Base-by-base conservation (phyloP, 23 red algal genomes). In the Gracilaria vermiculophylla region DNA sequence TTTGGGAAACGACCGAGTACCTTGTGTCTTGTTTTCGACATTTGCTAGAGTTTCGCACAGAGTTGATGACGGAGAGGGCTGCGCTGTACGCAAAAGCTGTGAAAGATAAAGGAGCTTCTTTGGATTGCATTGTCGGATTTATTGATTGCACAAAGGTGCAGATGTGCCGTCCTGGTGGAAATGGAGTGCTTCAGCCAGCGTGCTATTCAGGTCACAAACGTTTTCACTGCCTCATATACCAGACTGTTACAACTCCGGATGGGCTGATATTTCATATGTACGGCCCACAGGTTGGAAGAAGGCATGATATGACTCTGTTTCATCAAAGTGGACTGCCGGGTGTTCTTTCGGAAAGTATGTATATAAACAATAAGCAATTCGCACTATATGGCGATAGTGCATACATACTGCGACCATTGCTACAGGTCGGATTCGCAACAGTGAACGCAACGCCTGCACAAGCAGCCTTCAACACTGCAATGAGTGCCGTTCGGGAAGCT, bases 121-220 rank as follows among this genome's bases (percentile, higher is more conserved):
- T 49, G 4, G 86, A 90, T 51, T 19, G 27, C 19, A 80, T 71
- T 31, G 73, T 90, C 11, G 86, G 86, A 3, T 90, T 80, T 48
- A 78, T 90, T 19, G 72, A 90, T 40, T 90, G 71, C 41, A 90
- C 86, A 6, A 90, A 90, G 48, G 29, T 80, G 45, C 32, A 1
- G 40, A 80, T 90, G 31, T 8, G 0, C 5, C 44, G 86, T 45
- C 86, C 73, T 19, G 86, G 86, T 11, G 86, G 69, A 6, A 31
- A 25, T 58, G 47, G 20, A 31, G 17, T 32, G 40, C 13, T 56
- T 21, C 86, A 90, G 47, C 1, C 5, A 14, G 6, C 39, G 1
- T 54, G 42, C n/a, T 73, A 72, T 32, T 72, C 81, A 20, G 81
- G 81, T 23, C 47, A 86, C n/a, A 86, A 86, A 42, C 47, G 62